These are phyloP conservation scores for Datisca glomerata DNA, from an alignment of 306 rosid genomes.

Conservation along the genomic window DNA sequence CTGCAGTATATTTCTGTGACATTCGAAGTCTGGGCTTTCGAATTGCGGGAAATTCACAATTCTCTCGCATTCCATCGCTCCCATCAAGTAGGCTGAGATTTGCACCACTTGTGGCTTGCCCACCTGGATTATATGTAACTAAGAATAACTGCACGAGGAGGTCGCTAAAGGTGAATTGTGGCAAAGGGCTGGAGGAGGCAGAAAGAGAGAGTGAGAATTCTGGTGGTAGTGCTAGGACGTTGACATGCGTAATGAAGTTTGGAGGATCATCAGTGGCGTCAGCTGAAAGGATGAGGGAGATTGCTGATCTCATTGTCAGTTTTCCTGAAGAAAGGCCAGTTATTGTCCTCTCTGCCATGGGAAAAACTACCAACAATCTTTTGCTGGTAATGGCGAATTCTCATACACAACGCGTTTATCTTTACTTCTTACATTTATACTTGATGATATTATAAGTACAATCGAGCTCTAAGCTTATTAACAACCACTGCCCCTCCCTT, in stretches of 20 bases:
- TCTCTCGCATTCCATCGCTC: not conserved
- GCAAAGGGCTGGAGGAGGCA: not conserved
- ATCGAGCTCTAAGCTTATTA: no score
- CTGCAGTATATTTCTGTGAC: not conserved
- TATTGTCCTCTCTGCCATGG: slow-evolving; percentile 83
- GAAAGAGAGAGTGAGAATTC: slow-evolving; percentile 10
- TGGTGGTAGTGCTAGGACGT: not conserved
- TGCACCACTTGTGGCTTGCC: not conserved
- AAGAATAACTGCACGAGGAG: not conserved
- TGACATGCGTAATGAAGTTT: slow-evolving; percentile 68
- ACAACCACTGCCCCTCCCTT: no score
- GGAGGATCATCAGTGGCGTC: slow-evolving; percentile 78
- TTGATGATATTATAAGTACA: no score
- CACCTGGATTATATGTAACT: not conserved
- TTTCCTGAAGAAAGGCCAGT: slow-evolving; percentile 73
- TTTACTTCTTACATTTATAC: no score
- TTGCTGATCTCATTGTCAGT: slow-evolving; percentile 51
- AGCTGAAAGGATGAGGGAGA: slow-evolving; percentile 65
- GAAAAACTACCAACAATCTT: slow-evolving; percentile 70
- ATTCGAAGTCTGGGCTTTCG: not conserved
- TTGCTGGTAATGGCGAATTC: slow-evolving; percentile 54
- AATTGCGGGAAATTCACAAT: not conserved
- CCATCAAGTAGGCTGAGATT: not conserved
- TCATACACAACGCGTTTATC: no score
- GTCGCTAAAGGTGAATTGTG: not conserved